Percentiles rank a stretch among this genome's conserved stretches.
phyloP scores from a whole-genome alignment of 169 alveolate species.

The Toxoplasma gondii region DNA sequence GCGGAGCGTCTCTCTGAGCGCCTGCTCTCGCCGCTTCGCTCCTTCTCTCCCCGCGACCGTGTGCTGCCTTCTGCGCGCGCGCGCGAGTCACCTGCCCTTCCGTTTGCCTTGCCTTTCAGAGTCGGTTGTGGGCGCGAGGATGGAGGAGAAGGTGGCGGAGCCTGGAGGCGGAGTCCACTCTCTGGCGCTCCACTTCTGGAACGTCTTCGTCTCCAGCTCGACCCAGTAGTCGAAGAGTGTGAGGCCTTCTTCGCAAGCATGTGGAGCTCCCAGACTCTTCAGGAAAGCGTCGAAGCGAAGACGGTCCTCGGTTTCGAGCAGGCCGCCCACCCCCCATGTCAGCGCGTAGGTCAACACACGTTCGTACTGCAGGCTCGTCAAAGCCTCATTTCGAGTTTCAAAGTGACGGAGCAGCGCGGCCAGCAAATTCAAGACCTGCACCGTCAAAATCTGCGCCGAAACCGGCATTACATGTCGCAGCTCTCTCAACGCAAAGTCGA shows the following conservation, averaged over 20 bases:
- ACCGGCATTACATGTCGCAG: constrained; percentile 88
- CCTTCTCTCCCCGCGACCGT: neutral
- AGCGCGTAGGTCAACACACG: constrained; percentile 82
- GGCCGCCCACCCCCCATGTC: constrained; percentile 93
- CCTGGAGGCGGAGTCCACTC: constrained; percentile 87
- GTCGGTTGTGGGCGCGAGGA: constrained; percentile 95
- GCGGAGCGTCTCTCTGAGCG: neutral
- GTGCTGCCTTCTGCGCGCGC: neutral
- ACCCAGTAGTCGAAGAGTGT: constrained; percentile 64
- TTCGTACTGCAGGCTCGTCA: constrained; percentile 79
- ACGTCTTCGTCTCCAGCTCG: constrained; percentile 45
- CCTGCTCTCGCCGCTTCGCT: neutral
- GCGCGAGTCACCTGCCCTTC: neutral
- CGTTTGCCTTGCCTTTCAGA: constrained; percentile 71
- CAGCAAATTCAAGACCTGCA: constrained; percentile 84
- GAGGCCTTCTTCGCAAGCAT: constrained; percentile 30
- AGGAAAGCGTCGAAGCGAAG: constrained; percentile 41
- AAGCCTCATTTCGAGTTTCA: constrained; percentile 80
- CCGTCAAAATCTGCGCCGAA: constrained; percentile 85
- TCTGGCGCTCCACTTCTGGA: constrained; percentile 57
- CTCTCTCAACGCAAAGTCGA: constrained; percentile 73
- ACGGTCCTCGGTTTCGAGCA: constrained; percentile 91
- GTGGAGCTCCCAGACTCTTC: neutral
- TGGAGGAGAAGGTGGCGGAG: constrained; percentile 84
- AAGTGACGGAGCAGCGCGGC: constrained; percentile 82